Conservation (phyloP, 176 grass and related monocot genomes). For the Eragrostis nindensis region DNA sequence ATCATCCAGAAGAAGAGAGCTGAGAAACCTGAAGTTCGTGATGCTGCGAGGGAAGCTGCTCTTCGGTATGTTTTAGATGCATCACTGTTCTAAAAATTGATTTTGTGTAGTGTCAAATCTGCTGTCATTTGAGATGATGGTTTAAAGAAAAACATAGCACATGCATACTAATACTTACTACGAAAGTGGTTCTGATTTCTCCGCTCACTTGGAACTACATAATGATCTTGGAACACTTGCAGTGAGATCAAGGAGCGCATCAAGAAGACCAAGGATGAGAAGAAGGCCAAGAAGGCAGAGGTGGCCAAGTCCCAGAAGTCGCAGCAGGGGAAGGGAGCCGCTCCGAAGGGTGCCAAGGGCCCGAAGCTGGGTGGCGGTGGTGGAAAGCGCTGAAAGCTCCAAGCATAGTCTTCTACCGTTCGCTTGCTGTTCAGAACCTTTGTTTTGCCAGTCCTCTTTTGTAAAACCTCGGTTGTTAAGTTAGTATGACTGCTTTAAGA, state of each 20-base stretch:
- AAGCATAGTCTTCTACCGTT: too few species aligned
- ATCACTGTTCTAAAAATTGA: background rate
- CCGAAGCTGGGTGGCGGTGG: constrained; percentile 52
- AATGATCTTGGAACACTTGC: background rate
- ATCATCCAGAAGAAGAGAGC: constrained; percentile 83
- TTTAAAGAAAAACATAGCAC: background rate
- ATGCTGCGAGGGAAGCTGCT: constrained; percentile 80
- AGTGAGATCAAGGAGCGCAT: constrained; percentile 68
- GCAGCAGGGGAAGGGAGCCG: constrained; percentile 30
- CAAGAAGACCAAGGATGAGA: constrained; percentile 65
- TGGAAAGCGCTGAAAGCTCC: constrained; percentile 41
- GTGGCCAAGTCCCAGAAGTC: constrained; percentile 43
- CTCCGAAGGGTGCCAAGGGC: constrained; percentile 49
- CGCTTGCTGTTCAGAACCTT: background rate
- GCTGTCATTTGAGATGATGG: background rate
- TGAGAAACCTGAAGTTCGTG: constrained; percentile 77
- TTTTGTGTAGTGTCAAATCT: background rate
- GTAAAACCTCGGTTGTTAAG: constrained; percentile 27
- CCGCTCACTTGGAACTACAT: background rate
- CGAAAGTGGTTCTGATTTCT: background rate
- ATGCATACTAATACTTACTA: background rate
- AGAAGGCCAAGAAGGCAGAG: constrained; percentile 61
- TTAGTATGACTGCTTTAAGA: background rate
- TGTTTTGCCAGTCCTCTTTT: background rate
- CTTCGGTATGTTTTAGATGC: constrained; percentile 56